A percentile compares a stretch with the other conserved stretches of the same genome.
phyloP scores from a whole-genome alignment of 192 early-diverging fungal genomes.

The Pecoramyces ruminantium region DNA sequence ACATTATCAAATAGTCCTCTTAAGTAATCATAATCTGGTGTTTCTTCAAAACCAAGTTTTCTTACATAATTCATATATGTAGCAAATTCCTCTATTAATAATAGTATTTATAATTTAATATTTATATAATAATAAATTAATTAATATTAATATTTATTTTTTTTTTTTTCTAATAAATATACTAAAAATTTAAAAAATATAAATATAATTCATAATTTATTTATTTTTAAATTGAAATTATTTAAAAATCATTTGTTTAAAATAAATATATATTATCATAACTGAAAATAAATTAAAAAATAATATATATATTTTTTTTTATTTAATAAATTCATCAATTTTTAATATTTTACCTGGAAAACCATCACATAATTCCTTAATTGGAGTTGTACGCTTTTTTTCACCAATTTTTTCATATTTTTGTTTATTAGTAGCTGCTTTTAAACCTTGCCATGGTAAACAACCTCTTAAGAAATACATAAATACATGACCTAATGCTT shows the following conservation, averaged over 20 bases:
- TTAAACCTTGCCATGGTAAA: constrained; percentile 96
- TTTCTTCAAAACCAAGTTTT: constrained; percentile 85
- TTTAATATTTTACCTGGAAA: constrained; percentile 43
- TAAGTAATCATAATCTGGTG: constrained; percentile 89
- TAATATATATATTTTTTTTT: no score
- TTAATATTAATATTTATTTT: no score
- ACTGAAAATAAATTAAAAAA: no score
- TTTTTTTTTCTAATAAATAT: no score
- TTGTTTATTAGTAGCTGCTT: constrained; percentile 95
- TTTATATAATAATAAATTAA: no score
- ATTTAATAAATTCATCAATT: no score
- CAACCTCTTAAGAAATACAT: constrained; percentile 92
- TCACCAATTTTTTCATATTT: constrained; percentile 99
- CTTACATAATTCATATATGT: constrained; percentile 79
- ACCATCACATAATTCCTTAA: constrained; percentile 79
- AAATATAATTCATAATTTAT: no score
- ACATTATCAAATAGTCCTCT: constrained; percentile 63
- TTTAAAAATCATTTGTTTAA: no score
- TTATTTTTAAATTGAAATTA: no score
- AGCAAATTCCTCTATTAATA: constrained; percentile 63
- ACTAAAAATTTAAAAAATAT: no score
- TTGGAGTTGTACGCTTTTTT: constrained; percentile 79
- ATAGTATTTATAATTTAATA: no score
- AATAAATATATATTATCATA: no score
- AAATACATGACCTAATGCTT: constrained; percentile 94